Base-by-base conservation (phyloP, 805 yeast species). In the Soucietia sequanensis region DNA sequence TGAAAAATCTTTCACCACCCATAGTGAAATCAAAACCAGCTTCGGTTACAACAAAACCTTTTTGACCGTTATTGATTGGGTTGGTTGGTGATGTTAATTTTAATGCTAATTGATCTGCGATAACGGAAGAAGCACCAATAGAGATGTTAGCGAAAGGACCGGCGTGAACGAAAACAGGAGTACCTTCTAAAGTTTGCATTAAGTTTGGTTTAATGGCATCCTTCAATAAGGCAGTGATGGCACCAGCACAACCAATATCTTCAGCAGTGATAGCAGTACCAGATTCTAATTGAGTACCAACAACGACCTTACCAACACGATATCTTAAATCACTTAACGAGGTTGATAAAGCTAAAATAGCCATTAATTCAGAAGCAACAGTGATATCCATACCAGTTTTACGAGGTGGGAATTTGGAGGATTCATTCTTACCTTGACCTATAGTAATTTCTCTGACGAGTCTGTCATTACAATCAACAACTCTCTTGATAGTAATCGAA, bases 21-120 rank as follows among this genome's bases (percentile, higher is more conserved):
- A 91, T 91, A 31, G 97, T 91, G 72, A 93, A 91, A 65, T 91
- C 98, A 67, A 91, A 91, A 34, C 99, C 99, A 25, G 98, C 97
- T 64, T 91, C 99, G 33, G 99, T 91, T 42, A 91, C 87, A 36
- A 89, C 98, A 57, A 78, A 91, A 47, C 98, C 98, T 42, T 71
- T 69, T 37, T 48, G 41, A 35, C 79, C 74, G 41, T 50, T 60
- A 49, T 68, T 68, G 37, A 57, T 56, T 43, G 75, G 62, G 63
- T 54, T 72, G 42, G 67, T 54, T 13, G 73, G 65, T 15, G 75
- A 60, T 12, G 95, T 89, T 49, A 91, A 77, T 66, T 91, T 89
- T 56, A 91, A 73, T 4, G 95, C 99, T 64, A 91, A 78, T 60
- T 81, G 81, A 60, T 91, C 99, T 37, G 98, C 97, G 38, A 91